Evolutionary conservation across 1,139 yeast species (phyloP), one percentile per base, ranked within the genome.

Genomic region (Debaryomyces sp.): DNA sequence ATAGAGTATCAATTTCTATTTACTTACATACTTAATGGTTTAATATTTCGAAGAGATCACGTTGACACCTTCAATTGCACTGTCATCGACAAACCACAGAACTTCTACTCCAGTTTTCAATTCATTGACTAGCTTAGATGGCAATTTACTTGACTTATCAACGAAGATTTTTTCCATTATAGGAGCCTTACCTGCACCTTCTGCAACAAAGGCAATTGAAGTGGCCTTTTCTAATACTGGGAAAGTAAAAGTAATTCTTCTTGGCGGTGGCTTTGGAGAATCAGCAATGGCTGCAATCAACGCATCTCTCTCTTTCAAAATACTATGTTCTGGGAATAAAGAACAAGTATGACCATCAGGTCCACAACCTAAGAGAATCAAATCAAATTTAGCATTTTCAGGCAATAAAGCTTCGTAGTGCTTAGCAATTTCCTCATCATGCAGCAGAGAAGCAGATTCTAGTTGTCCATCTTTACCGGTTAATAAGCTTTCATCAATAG

Each of bases 321-420:
- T 66, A 55, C 71, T 54, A 68, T 82, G 79, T 50, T 76, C 76
- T 6, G 91, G 91, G 75, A 86, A 86, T 52, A 86, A 75, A 2
- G 92, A 86, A 66, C 91, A 85, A 7, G 91, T 86, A 64, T 86
- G 92, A 18, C 92, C 92, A 57, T 87, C 92, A 24, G 91, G 91
- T 5, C 92, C 92, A 63, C 90, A 85, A 13, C 92, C 92, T 55
- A 86, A 73, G 50, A 85, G 71, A 35, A 85, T 71, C 57, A 86
- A 70, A 64, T 86, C 90, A 39, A 86, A 59, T 49, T 64, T 61
- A 23, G 56, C 60, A 46, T 67, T 68, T 12, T 52, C 42, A 6
- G 85, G 84, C 43, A 85, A 67, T 32, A 62, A 67, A 12, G 67
- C 50, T 51, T 74, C 80, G 62, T 85, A 85, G 34, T 71, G 77